Base-by-base conservation (phyloP, 805 yeast genomes). In the Metschnikowia lochheadii region DNA sequence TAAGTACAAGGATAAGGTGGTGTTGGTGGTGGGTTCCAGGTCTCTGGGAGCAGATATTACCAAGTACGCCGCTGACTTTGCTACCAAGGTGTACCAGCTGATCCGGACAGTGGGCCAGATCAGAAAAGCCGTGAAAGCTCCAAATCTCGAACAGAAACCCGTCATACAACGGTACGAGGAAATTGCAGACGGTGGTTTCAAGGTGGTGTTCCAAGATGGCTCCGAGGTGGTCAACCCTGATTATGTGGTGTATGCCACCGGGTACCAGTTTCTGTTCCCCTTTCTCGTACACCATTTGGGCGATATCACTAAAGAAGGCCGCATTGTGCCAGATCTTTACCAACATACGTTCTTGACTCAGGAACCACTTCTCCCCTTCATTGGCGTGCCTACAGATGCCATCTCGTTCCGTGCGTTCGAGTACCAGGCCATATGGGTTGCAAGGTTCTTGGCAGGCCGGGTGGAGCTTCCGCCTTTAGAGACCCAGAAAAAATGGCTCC, bases 241-340 rank as follows among this genome's bases (percentile, higher is more conserved):
- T 54, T 60, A 62, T 20, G 69, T 88, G 8, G 69, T 87, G 8
- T 85, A 83, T 63, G 86, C 88, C 45, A 87, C 96, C 0, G 96
- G 96, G 1, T 88, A 86, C 64, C 69, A 81, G 42, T 82, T 82
- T 59, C 77, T 81, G 35, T 72, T 80, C 49, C 94, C 95, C 18
- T 85, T 80, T 57, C 64, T 88, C 46, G 48, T 56, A 15, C 57
- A 85, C 1, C 62, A 59, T 13, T 72, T 79, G 34, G 73, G 82
- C 8, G 73, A 75, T 44, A 50, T 66, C 32, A 61, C 69, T 11
- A 37, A 48, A 15, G 63, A 69, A 49, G 80, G 81, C 5, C 54
- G 54, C 18, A 66, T 67, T 39, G 61, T 77, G 13, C 67, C 70
- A 39, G 77, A 80, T 18, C 58, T 83, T 10, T 86, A 82, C 73